Evolutionary conservation across 148 eudicot species (phyloP).

Genomic region (Cornus controversa): DNA sequence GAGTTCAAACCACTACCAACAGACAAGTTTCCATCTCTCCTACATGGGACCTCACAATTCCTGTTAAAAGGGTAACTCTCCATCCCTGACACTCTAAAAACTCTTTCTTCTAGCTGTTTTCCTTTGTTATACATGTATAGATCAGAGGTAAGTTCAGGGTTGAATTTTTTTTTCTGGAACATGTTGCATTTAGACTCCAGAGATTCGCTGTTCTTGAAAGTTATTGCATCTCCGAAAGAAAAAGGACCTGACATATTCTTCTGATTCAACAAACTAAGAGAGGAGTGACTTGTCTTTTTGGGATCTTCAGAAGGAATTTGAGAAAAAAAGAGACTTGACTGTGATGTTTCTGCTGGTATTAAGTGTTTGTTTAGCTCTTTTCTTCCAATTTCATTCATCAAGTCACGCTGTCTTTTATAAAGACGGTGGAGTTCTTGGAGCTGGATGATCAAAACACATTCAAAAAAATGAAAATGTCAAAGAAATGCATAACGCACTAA

Average conservation of each 20-base stretch:
- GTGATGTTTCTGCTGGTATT: slow-evolving; percentile 15
- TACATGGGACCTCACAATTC: background rate
- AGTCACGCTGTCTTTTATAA: slow-evolving; percentile 42
- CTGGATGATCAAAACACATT: slow-evolving; percentile 21
- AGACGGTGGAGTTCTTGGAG: slow-evolving; percentile 54
- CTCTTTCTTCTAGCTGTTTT: slow-evolving; percentile 7
- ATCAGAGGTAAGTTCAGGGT: slow-evolving; percentile 12
- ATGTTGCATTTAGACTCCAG: slow-evolving; percentile 5
- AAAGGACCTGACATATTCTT: slow-evolving; percentile 11
- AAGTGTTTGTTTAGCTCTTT: slow-evolving; percentile 12
- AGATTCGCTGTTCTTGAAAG: background rate
- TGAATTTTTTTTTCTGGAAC: slow-evolving; percentile 16
- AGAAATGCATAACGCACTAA: background rate
- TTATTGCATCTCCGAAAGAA: slow-evolving; percentile 5
- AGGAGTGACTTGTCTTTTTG: slow-evolving; percentile 13
- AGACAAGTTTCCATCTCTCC: slow-evolving; percentile 13
- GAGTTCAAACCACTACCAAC: slow-evolving; percentile 13
- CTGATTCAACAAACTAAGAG: slow-evolving; percentile 7
- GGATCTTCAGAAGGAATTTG: slow-evolving; percentile 12
- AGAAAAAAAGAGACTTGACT: slow-evolving; percentile 8
- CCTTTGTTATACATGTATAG: slow-evolving; percentile 13
- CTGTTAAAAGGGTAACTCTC: background rate
- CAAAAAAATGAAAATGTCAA: background rate
- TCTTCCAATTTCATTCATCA: slow-evolving; percentile 34
- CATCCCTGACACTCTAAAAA: background rate